phyloP scores from a whole-genome alignment of 306 rosid genomes.

The Glycine soja region DNA sequence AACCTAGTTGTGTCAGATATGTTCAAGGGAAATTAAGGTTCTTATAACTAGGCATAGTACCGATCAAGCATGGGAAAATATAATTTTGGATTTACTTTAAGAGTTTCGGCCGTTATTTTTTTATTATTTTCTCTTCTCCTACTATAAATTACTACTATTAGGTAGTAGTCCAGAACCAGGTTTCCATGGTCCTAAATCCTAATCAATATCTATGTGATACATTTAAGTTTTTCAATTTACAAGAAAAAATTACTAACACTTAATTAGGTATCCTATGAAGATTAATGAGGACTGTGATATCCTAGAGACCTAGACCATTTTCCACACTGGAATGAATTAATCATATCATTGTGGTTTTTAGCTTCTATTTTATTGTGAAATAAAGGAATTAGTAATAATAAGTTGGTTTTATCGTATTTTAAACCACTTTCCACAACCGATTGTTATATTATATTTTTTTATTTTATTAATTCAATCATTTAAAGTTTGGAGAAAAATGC shows the following conservation, averaged over 20 bases:
- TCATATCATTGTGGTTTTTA: background rate
- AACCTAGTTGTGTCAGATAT: conserved; percentile 29
- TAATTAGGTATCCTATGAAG: too few relatives aligned
- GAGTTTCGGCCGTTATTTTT: too few relatives aligned
- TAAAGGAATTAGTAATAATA: background rate
- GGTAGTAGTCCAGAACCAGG: too few relatives aligned
- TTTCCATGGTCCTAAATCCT: too few relatives aligned
- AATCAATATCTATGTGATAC: too few relatives aligned
- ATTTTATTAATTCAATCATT: background rate
- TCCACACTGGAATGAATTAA: background rate
- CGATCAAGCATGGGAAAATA: background rate
- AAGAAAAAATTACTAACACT: too few relatives aligned
- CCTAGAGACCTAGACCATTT: too few relatives aligned
- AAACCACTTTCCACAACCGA: background rate
- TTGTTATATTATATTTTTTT: background rate
- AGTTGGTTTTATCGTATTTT: background rate
- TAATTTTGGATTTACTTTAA: conserved; percentile 1
- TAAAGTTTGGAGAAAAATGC: background rate
- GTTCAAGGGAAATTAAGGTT: conserved; percentile 6
- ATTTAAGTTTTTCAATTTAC: too few relatives aligned
- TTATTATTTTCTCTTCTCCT: too few relatives aligned
- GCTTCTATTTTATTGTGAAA: background rate
- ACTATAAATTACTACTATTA: too few relatives aligned
- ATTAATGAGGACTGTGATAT: too few relatives aligned
- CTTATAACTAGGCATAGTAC: conserved; percentile 1